A percentile compares a stretch with the other conserved stretches of the same genome.
These are phyloP conservation scores for Daedalea quercina DNA, from an alignment of 768 basidiomycete species.

Conservation along the genomic window DNA sequence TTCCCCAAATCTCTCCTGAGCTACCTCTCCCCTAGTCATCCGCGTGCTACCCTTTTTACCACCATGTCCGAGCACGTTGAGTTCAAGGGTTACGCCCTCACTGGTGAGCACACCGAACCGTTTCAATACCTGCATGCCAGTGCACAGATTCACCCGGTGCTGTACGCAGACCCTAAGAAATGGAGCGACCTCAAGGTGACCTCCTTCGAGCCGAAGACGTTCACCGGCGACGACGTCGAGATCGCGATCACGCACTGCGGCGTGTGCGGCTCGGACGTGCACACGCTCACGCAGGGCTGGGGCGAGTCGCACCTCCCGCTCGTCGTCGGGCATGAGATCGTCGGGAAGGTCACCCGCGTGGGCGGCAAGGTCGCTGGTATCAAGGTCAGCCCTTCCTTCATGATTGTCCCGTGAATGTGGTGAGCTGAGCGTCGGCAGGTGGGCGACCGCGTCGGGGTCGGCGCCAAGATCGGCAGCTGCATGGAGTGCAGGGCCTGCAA, in stretches of 20 bases:
- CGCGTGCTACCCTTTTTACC: neutral
- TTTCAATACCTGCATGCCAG: neutral
- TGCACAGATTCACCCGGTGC: neutral
- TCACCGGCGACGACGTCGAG: conserved; percentile 49
- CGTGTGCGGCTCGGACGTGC: conserved; percentile 49
- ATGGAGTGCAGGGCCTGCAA: conserved; percentile 42
- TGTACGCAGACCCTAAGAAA: conserved; percentile 13
- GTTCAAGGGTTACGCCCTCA: conserved; percentile 23
- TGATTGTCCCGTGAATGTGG: conserved; percentile 42
- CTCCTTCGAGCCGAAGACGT: conserved; percentile 45
- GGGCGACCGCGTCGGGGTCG: conserved; percentile 51
- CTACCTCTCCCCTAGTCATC: neutral
- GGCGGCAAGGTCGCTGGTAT: conserved; percentile 47
- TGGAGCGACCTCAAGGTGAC: conserved; percentile 38
- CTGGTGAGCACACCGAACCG: conserved; percentile 4
- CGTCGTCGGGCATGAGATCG: conserved; percentile 44
- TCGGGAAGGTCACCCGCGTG: conserved; percentile 45
- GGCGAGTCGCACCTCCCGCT: conserved; percentile 22
- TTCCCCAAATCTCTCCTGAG: neutral
- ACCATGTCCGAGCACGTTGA: conserved; percentile 8
- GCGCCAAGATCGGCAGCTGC: conserved; percentile 48
- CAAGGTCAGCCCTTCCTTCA: conserved; percentile 22
- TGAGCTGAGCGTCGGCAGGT: conserved; percentile 44
- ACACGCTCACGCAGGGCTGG: conserved; percentile 38
- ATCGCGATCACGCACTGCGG: conserved; percentile 42